Evolutionary conservation across 495 filamentous ascomycete genomes (phyloP), one percentile per base, ranked within the genome.

Genomic region (Podospora pseudoanserina): DNA sequence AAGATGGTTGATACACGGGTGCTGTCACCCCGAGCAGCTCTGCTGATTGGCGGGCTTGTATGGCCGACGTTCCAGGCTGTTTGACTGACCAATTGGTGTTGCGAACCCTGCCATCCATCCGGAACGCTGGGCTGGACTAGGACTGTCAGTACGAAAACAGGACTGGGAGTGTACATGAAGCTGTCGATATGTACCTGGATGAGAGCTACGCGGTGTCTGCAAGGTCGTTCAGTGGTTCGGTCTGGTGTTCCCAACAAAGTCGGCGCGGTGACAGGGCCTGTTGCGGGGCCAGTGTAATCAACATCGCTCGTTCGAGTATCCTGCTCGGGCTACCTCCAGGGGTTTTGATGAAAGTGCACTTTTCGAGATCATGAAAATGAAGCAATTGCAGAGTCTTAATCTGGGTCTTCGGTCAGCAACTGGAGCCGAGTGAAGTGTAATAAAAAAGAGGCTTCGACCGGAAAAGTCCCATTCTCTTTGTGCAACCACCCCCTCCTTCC

Each of bases 1-100:
- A 61, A 30, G 16, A 26, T 26, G 15, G 26, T 26, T 61, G 30
- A 28, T 20, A 28, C 59, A 26, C 26, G 56, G 56, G 56, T 7
- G 56, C 56, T 58, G 56, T 26, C 30, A 61, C 16, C 26, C 11
- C 11, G 13, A 61, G 23, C 5, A 30, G 23, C 27, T 30, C 6
- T 61, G 30, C n/a, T 61, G 27, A 61, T 61, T 61, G 59, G 59
- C 59, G 59, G 59, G 56, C 20, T 61, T 13, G 16, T 61, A 30
- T 2, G 9, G 26, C 30, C 59, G 59, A 58, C 23, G 23, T 23
- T 23, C 23, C 23, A 23, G 23, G 56, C 56, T 27, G 2, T 4
- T 20, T 20, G 56, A 58, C 20, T 61, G 23, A 26, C 30, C 59
- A 32, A 61, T 61, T 27, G 27, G n/a, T 61, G 59, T 4, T 61